phyloP scores from a whole-genome alignment of 495 filamentous ascomycete species.

The Lindgomyces ingoldianus region DNA sequence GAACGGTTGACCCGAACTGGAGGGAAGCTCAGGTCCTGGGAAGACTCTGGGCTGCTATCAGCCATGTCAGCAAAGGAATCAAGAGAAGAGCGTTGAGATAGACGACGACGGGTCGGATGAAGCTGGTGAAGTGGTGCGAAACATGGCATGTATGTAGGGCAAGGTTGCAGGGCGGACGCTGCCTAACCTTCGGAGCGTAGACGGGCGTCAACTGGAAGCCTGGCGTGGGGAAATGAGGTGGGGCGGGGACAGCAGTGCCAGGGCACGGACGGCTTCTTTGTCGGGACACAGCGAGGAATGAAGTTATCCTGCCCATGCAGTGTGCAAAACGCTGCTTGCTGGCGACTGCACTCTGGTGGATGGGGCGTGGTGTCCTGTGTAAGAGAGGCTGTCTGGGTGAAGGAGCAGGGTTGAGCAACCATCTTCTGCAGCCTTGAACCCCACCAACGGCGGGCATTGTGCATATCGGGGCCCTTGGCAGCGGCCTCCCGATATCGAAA shows the following conservation, averaged over 20 bases:
- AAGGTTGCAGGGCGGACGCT: slow-evolving; percentile 1
- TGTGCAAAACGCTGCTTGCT: not conserved
- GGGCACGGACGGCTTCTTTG: not conserved
- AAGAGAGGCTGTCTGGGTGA: not conserved
- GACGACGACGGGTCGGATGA: not conserved
- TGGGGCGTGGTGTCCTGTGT: not conserved
- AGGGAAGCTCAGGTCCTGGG: slow-evolving; percentile 26
- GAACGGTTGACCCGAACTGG: slow-evolving; percentile 21
- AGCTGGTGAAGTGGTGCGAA: not conserved
- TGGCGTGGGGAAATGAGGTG: slow-evolving; percentile 15
- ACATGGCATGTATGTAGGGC: not conserved
- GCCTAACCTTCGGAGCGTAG: slow-evolving; percentile 19
- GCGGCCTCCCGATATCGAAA: slow-evolving; percentile 17
- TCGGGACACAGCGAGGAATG: not conserved
- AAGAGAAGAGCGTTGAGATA: not conserved
- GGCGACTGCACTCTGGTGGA: not conserved
- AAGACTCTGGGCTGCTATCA: slow-evolving; percentile 17
- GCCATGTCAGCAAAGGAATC: slow-evolving; percentile 25
- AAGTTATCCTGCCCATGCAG: not conserved
- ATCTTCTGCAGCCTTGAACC: slow-evolving; percentile 1
- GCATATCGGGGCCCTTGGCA: slow-evolving; percentile 11
- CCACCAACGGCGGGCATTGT: not conserved
- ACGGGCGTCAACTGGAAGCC: not conserved
- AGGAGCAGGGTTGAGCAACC: slow-evolving; percentile 1
- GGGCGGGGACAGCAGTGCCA: slow-evolving; percentile 2